phyloP scores from a whole-genome alignment of 2,329 filamentous ascomycete species.

The Pseudocercospora pini-densiflorae region DNA sequence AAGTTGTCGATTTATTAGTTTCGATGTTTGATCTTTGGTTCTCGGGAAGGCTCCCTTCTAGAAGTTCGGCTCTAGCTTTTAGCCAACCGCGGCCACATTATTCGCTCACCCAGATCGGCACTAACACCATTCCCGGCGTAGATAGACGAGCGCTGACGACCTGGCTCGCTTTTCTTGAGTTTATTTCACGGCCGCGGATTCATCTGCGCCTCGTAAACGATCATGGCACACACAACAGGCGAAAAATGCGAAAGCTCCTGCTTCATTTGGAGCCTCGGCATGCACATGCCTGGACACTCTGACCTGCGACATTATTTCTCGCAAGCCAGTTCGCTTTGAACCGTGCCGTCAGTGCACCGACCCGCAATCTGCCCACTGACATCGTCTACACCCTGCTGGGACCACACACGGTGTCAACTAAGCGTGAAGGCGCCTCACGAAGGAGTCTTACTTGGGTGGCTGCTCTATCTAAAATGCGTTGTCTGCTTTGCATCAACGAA shows the following conservation, averaged over 20 bases:
- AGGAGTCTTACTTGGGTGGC: conserved; percentile 21
- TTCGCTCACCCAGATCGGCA: conserved; percentile 26
- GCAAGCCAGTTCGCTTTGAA: conserved; percentile 9
- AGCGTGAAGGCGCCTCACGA: conserved; percentile 23
- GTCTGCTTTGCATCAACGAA: conserved; percentile 11
- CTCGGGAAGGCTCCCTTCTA: neutral
- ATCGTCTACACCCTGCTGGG: conserved; percentile 20
- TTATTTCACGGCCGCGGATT: conserved; percentile 21
- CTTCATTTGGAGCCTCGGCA: conserved; percentile 17
- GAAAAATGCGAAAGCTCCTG: conserved; percentile 12
- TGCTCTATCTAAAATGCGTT: conserved; percentile 22
- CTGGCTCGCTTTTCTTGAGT: conserved; percentile 29
- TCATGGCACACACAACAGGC: conserved; percentile 12
- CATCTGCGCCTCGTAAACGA: conserved; percentile 16
- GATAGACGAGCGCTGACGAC: conserved; percentile 32
- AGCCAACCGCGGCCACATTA: conserved; percentile 11
- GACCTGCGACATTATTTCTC: conserved; percentile 7
- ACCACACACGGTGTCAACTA: conserved; percentile 23
- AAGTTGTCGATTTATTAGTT: neutral
- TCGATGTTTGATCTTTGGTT: neutral
- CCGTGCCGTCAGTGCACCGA: conserved; percentile 13
- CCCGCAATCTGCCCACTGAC: conserved; percentile 26
- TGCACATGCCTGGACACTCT: conserved; percentile 8
- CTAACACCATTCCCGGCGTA: conserved; percentile 24
- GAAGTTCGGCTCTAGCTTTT: conserved; percentile 16